Evolutionary conservation across 2,329 filamentous ascomycete genomes (phyloP), one percentile per base, ranked within the genome.

Genomic region (Aspergillus spinulosporus): DNA sequence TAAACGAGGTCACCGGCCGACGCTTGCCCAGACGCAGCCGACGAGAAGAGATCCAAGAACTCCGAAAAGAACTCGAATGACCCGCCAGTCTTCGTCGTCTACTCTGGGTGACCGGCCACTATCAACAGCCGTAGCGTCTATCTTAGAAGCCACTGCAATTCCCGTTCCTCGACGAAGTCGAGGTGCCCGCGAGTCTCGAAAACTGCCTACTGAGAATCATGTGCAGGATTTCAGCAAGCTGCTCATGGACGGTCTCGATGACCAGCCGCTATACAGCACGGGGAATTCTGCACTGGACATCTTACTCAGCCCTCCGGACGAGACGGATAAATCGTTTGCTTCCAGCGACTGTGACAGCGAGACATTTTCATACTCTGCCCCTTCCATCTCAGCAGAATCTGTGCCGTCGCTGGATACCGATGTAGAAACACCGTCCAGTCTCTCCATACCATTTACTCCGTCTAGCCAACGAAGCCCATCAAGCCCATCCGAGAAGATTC

Each of bases 121-220:
- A 4, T 80, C 81, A 12, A 76, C 79, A n/a, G 78, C 82, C 21
- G 78, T 85, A 49, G 82, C 82, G 28, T 82, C 82, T 7, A 72
- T 87, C 54, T 72, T 87, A 36, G 81, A 84, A 54, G 78, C 84
- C 45, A 87, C 84, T 1, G 73, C 81, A 2, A 86, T 87, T 47
- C 84, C 83, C 2, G 77, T 78, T 15, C 80, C 80, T 57, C 71
- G 71, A 43, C 71, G 71, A 45, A 73, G 71, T 3, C 69, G 72
- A 58, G 72, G 72, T 8, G 70, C 71, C 59, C 71, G 71, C 54
- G 65, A 72, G 56, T 65, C 76, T 62, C 68, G 75, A 59, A 70
- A 72, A 64, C 55, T 75, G 52, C 68, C 74, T 40, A 65, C 76
- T 67, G 67, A 73, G 61, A 68, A 78, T 68, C 64, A 75, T 70